These are phyloP conservation scores for Harrya chromipes DNA, from an alignment of 768 basidiomycete species.

Conservation along the genomic window DNA sequence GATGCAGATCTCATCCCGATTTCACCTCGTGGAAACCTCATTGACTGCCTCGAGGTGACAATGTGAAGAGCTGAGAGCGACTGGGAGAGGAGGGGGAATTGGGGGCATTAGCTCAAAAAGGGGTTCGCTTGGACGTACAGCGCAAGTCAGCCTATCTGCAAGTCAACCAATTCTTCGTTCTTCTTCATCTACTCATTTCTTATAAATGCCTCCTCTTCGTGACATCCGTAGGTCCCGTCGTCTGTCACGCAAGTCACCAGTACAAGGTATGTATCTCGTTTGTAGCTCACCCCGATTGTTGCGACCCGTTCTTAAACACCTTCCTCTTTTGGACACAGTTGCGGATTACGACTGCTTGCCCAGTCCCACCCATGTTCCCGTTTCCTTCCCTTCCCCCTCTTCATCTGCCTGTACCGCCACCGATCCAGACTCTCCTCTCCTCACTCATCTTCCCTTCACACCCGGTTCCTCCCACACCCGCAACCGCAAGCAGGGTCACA, in stretches of 20 bases:
- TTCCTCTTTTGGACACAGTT: constrained; percentile 34
- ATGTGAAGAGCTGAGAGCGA: constrained; percentile 31
- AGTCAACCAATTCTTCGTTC: no score
- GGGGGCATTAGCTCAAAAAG: constrained; percentile 30
- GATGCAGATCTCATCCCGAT: no score
- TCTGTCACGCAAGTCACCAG: constrained; percentile 39
- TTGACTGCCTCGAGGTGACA: constrained; percentile 40
- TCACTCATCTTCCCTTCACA: constrained; percentile 26
- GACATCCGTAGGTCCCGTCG: constrained; percentile 43
- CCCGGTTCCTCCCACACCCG: constrained; percentile 41
- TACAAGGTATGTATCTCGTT: constrained; percentile 29
- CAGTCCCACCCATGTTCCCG: constrained; percentile 13
- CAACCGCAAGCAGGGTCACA: constrained; percentile 45
- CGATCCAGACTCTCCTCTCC: constrained; percentile 16
- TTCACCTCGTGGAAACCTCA: constrained; percentile 24
- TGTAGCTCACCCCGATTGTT: neutral
- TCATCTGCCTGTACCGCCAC: constrained; percentile 16
- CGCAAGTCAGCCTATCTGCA: neutral
- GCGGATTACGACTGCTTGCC: constrained; percentile 28
- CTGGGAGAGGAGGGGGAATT: constrained; percentile 16
- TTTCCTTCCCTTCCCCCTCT: constrained; percentile 13
- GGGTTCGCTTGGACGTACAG: constrained; percentile 12
- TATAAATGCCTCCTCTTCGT: constrained; percentile 32
- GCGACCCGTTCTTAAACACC: constrained; percentile 30
- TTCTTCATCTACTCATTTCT: constrained; percentile 9